Evolutionary conservation across 345 rosid genomes (phyloP).

Genomic region (Aegle marmelos): DNA sequence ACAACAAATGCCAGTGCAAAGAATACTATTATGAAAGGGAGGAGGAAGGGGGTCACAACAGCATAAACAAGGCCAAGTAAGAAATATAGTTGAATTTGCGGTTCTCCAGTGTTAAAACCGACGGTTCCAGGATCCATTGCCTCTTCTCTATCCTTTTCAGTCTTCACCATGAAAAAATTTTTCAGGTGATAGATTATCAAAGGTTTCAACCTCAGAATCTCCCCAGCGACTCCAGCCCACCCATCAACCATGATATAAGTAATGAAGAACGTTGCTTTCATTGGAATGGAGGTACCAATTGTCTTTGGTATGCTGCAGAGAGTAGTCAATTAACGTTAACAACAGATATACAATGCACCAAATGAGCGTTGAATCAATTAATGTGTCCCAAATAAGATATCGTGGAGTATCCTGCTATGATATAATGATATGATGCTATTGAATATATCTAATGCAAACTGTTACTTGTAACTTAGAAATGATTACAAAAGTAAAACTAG

Average conservation of each 20-base stretch:
- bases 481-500: not conserved
- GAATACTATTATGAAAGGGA: slow-evolving; percentile 84
- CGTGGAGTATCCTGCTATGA: not conserved
- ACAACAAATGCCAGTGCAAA: slow-evolving; percentile 79
- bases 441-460: not conserved
- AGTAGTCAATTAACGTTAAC: not conserved
- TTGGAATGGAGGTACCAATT: slow-evolving; percentile 84
- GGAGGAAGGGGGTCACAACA: slow-evolving; percentile 79
- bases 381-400: not conserved
- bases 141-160: slow-evolving; percentile 88
- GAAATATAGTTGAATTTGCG: slow-evolving; percentile 93
- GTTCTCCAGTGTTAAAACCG: slow-evolving; percentile 89
- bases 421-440: not conserved
- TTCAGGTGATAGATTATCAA: slow-evolving; percentile 79
- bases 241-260: slow-evolving; percentile 97
- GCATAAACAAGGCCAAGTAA: slow-evolving; percentile 92
- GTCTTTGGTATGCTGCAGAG: slow-evolving; percentile 81
- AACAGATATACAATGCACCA: not conserved
- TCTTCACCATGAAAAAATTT: slow-evolving; percentile 79
- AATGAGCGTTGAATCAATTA: not conserved
- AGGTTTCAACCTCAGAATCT: slow-evolving; percentile 78
- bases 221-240: slow-evolving; percentile 98
- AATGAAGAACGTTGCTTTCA: slow-evolving; percentile 97
- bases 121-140: slow-evolving; percentile 98
- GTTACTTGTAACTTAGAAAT: not conserved